These are phyloP conservation scores for Shiraia sp. DNA, from an alignment of 2,329 filamentous ascomycete genomes.

Conservation along the genomic window DNA sequence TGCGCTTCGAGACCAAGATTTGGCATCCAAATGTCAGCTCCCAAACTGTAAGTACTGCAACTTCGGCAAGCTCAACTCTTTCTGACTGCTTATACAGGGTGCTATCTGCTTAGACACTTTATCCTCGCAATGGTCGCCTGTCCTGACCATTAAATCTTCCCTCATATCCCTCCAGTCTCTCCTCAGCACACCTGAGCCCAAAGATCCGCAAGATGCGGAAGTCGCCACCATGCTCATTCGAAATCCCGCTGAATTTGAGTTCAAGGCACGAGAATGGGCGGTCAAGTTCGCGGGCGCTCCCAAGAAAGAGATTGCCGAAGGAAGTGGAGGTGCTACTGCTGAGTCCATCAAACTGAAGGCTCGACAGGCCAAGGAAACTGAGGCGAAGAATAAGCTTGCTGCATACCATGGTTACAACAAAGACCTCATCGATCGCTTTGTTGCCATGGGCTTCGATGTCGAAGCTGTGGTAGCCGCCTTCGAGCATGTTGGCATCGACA, in stretches of 20 bases:
- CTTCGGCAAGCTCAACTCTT: not conserved
- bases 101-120: constrained; percentile 97
- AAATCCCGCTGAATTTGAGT: constrained; percentile 76
- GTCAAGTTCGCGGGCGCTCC: constrained; percentile 81
- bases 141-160: constrained; percentile 94
- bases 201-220: constrained; percentile 95
- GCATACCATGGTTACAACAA: constrained; percentile 85
- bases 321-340: constrained; percentile 56
- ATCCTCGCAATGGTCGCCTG: constrained; percentile 87
- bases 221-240: constrained; percentile 88
- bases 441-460: constrained; percentile 88
- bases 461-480: constrained; percentile 87
- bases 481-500: constrained; percentile 77
- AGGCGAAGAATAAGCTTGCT: constrained; percentile 60
- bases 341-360: constrained; percentile 60
- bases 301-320: constrained; percentile 56
- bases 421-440: constrained; percentile 79
- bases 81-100: constrained; percentile 62
- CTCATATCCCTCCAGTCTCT: constrained; percentile 91
- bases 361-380: constrained; percentile 59
- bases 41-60: constrained; percentile 72
- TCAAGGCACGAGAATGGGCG: constrained; percentile 88
- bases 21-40: constrained; percentile 98
- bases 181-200: constrained; percentile 90
- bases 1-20: constrained; percentile 90